Evolutionary conservation across 2,329 filamentous ascomycete genomes (phyloP).

Genomic region (Exophiala oligosperma): DNA sequence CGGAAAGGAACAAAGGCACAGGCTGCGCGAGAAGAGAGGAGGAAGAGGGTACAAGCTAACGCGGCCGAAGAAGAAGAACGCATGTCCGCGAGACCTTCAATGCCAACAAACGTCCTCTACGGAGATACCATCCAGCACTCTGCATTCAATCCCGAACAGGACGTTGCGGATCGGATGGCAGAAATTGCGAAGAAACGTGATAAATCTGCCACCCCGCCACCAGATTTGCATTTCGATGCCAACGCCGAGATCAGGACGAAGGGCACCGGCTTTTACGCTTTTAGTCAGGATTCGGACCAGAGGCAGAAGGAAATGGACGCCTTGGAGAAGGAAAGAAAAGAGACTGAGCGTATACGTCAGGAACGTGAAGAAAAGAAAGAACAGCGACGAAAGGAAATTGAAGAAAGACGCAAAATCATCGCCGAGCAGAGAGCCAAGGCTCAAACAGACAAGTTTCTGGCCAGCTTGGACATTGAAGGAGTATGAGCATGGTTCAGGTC

Average conservation of each 20-base stretch:
- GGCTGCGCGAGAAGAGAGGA: slow-evolving; percentile 62
- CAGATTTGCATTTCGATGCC: slow-evolving; percentile 82
- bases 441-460: slow-evolving; percentile 72
- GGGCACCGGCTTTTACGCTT: slow-evolving; percentile 89
- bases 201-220: slow-evolving; percentile 75
- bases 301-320: slow-evolving; percentile 73
- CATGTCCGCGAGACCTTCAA: slow-evolving; percentile 61
- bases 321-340: slow-evolving; percentile 64
- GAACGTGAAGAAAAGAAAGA: slow-evolving; percentile 59
- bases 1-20: slow-evolving; percentile 71
- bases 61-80: slow-evolving; percentile 63
- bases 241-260: slow-evolving; percentile 79
- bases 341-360: slow-evolving; percentile 65
- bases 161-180: slow-evolving; percentile 68
- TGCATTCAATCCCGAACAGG: slow-evolving; percentile 77
- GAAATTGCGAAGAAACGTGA: slow-evolving; percentile 76
- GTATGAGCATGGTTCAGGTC: slow-evolving; percentile 1
- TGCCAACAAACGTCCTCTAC: slow-evolving; percentile 71
- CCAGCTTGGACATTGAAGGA: slow-evolving; percentile 40
- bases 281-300: slow-evolving; percentile 71
- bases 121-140: slow-evolving; percentile 81
- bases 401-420: slow-evolving; percentile 53
- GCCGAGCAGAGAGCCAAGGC: slow-evolving; percentile 60
- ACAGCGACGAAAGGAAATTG: slow-evolving; percentile 62
- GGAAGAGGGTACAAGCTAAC: slow-evolving; percentile 52